A percentile compares a stretch with the other conserved stretches of the same genome.
Conservation (phyloP, 148 eudicot genomes). For the Chenopodium quinoa region DNA sequence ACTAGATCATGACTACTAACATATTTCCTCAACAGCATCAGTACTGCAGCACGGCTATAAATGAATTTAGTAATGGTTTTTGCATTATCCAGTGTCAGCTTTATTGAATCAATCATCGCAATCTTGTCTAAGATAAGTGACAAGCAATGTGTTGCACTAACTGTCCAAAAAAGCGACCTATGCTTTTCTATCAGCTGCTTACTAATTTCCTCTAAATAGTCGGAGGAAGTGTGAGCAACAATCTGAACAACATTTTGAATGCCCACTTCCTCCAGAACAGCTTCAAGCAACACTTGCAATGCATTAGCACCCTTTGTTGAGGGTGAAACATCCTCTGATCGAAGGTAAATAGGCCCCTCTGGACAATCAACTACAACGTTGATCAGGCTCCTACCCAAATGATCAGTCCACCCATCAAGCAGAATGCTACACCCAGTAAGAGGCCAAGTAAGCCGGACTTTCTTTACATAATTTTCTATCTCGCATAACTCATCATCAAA, state of each 20-base stretch:
- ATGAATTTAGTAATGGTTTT: conserved; percentile 49
- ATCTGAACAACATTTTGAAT: conserved; percentile 61
- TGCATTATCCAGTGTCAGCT: conserved; percentile 40
- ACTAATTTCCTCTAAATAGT: conserved; percentile 44
- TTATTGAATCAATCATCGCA: conserved; percentile 26
- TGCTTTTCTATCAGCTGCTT: conserved; percentile 44
- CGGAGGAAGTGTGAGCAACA: conserved; percentile 42
- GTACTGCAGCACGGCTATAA: conserved; percentile 33
- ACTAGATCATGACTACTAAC: conserved; percentile 40
- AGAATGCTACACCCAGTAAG: conserved; percentile 68
- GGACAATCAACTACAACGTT: conserved; percentile 61
- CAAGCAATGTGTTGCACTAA: conserved; percentile 54
- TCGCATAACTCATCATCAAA: conserved; percentile 51
- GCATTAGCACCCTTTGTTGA: conserved; percentile 38
- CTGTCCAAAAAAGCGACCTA: conserved; percentile 56
- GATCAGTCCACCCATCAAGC: conserved; percentile 75
- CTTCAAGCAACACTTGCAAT: conserved; percentile 39
- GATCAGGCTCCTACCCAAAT: conserved; percentile 41
- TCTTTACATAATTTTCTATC: conserved; percentile 38
- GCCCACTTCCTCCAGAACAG: conserved; percentile 59
- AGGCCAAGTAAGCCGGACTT: conserved; percentile 49
- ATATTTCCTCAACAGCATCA: conserved; percentile 39
- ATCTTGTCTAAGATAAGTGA: conserved; percentile 59
- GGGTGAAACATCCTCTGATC: conserved; percentile 54
- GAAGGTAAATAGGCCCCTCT: conserved; percentile 58